Conservation (phyloP, 345 rosid genomes). For the Salix viminalis region DNA sequence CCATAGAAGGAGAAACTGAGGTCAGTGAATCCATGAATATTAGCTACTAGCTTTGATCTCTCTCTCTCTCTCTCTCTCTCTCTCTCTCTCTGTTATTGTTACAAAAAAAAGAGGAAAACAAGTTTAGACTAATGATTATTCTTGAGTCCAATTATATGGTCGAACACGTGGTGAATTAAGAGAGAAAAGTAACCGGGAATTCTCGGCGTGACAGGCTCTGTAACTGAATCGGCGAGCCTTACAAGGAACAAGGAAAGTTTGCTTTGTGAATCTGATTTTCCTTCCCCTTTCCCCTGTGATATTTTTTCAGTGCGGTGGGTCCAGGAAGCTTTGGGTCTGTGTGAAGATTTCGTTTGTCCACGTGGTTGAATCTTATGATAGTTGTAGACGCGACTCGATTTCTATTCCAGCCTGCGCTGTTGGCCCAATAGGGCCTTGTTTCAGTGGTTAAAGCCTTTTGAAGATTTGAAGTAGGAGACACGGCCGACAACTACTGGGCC, state of each 20-base stretch:
- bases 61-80: background rate
- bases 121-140: background rate
- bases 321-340: slow-evolving; percentile 1
- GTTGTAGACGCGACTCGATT: background rate
- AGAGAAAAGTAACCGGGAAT: slow-evolving; percentile 3
- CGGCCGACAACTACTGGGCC: background rate
- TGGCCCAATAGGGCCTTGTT: background rate
- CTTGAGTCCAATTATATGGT: background rate
- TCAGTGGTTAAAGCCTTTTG: background rate
- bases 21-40: slow-evolving; percentile 62
- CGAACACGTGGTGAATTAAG: background rate
- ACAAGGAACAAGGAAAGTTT: slow-evolving; percentile 4
- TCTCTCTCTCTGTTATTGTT: background rate
- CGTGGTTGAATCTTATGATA: slow-evolving; percentile 1
- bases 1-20: slow-evolving; percentile 65
- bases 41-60: background rate
- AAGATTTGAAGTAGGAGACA: background rate
- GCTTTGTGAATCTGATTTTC: slow-evolving; percentile 11
- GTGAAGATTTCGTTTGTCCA: slow-evolving; percentile 2
- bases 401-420: background rate
- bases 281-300: slow-evolving; percentile 7
- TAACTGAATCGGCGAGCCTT: background rate
- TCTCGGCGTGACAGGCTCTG: slow-evolving; percentile 27
- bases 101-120: background rate
- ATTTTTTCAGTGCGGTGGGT: slow-evolving; percentile 15